Conservation (phyloP, 1,139 yeast species). For the Candida albicans region DNA sequence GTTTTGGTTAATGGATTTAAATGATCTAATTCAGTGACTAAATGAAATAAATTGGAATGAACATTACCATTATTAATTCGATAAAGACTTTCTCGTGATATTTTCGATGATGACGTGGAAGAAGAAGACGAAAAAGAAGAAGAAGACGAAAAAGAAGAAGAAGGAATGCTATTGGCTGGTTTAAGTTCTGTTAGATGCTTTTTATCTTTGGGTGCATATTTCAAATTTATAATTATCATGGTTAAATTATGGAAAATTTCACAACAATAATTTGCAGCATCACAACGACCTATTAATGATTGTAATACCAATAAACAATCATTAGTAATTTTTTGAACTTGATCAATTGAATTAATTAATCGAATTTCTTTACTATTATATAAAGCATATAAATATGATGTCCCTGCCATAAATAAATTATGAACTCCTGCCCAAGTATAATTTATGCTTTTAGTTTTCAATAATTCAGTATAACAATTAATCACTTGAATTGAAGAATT, state of each 20-base stretch:
- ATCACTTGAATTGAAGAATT: constrained; percentile 69
- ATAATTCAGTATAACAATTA: constrained; percentile 58
- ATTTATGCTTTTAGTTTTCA: constrained; percentile 58
- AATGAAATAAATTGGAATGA: constrained; percentile 38
- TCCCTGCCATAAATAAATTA: constrained; percentile 85
- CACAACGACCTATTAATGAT: constrained; percentile 68
- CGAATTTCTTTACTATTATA: constrained; percentile 63
- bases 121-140: too few relatives aligned
- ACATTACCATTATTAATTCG: constrained; percentile 27
- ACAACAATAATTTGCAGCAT: constrained; percentile 72
- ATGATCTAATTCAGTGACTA: constrained; percentile 18
- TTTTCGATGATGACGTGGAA: too few relatives aligned
- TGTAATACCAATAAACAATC: constrained; percentile 62
- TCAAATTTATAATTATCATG: constrained; percentile 67
- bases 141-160: too few relatives aligned
- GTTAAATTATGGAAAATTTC: constrained; percentile 72
- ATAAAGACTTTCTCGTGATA: constrained; percentile 17
- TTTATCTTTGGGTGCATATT: constrained; percentile 36
- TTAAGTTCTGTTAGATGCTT: constrained; percentile 19
- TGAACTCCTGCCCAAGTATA: constrained; percentile 95
- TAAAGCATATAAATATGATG: constrained; percentile 74
- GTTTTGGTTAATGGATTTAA: constrained; percentile 9
- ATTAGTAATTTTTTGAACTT: constrained; percentile 55
- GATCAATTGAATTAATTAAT: constrained; percentile 45
- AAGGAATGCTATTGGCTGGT: constrained; percentile 5